phyloP scores from a whole-genome alignment of 2,329 filamentous ascomycete species.

The Acephala macrosclerotiorum region DNA sequence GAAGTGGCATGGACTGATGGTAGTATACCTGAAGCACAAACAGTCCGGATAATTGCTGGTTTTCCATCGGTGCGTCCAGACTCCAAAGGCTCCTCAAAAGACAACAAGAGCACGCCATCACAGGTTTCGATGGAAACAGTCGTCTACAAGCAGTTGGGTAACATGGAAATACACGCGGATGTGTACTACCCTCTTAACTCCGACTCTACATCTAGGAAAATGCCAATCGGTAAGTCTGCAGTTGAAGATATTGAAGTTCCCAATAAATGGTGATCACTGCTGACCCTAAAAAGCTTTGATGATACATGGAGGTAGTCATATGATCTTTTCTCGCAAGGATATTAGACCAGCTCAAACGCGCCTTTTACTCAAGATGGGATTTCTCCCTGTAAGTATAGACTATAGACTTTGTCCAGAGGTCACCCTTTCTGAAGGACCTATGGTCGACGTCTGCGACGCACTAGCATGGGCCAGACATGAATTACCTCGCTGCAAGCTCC shows the following conservation, averaged over 20 bases:
- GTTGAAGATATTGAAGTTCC: too few species aligned
- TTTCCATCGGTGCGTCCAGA: conserved; percentile 42
- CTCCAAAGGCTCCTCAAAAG: conserved; percentile 8
- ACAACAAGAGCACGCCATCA: background rate
- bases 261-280: too few species aligned
- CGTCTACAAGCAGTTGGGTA: conserved; percentile 43
- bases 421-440: conserved; percentile 53
- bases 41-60: conserved; percentile 12
- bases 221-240: conserved; percentile 22
- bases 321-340: conserved; percentile 22
- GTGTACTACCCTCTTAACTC: conserved; percentile 43
- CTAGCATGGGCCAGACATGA: conserved; percentile 48
- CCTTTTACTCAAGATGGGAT: conserved; percentile 37
- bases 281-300: conserved; percentile 15
- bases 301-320: conserved; percentile 23
- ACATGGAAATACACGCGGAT: conserved; percentile 41
- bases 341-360: conserved; percentile 18
- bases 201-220: background rate
- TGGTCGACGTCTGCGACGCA: conserved; percentile 54
- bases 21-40: conserved; percentile 22
- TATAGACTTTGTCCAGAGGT: conserved; percentile 59
- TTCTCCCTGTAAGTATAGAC: conserved; percentile 57
- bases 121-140: conserved; percentile 47
- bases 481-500: conserved; percentile 42
- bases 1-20: conserved; percentile 30